Evolutionary conservation across 2,329 filamentous ascomycete species (phyloP).

Genomic region (Fonsecaea pedrosoi): DNA sequence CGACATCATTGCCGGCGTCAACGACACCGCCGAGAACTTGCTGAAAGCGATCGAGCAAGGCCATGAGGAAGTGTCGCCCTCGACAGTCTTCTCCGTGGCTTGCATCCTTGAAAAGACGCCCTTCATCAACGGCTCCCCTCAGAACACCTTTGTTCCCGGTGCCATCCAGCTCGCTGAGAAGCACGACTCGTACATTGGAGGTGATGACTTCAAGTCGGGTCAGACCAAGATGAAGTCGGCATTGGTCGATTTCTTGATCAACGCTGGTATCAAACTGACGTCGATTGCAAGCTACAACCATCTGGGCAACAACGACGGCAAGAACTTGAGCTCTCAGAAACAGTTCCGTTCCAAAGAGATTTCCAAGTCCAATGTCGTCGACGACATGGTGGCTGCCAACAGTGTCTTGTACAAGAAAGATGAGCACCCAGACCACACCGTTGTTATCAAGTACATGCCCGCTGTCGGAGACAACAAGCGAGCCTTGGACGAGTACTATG

Average conservation of each 20-base stretch:
- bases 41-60: conserved; percentile 84
- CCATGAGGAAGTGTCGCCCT: conserved; percentile 90
- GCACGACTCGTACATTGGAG: conserved; percentile 88
- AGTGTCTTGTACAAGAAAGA: conserved; percentile 84
- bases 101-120: conserved; percentile 87
- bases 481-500: conserved; percentile 98
- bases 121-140: conserved; percentile 98
- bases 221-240: conserved; percentile 99
- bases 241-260: conserved; percentile 97
- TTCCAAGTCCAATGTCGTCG: conserved; percentile 98
- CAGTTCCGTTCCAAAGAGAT: conserved; percentile 99
- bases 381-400: conserved; percentile 99
- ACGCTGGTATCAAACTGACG: conserved; percentile 96
- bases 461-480: conserved; percentile 99
- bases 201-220: conserved; percentile 99
- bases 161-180: conserved; percentile 86
- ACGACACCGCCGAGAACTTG: conserved; percentile 95
- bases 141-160: conserved; percentile 98
- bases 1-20: conserved; percentile 84
- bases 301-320: conserved; percentile 98
- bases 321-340: conserved; percentile 95
- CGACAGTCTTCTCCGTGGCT: conserved; percentile 93
- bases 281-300: conserved; percentile 99
- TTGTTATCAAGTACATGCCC: conserved; percentile 99
- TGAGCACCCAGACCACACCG: conserved; percentile 96